These are phyloP conservation scores for Triticum urartu DNA, from an alignment of 176 grass and related monocot species.

Conservation along the genomic window DNA sequence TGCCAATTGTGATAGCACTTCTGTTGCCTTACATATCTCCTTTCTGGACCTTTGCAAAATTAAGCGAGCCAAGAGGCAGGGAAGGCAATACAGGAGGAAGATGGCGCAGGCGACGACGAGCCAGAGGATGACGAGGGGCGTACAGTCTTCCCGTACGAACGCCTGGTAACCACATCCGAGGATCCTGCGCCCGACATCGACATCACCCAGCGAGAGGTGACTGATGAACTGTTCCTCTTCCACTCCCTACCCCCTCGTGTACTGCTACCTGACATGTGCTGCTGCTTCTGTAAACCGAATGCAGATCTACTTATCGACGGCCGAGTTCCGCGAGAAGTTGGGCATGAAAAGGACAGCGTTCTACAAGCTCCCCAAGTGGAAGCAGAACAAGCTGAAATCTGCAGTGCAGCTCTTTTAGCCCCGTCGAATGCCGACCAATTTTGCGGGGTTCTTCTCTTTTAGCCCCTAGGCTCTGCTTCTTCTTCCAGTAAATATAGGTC, in stretches of 20 bases:
- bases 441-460: not conserved
- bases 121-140: constrained; percentile 49
- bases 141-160: constrained; percentile 67
- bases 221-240: constrained; percentile 8
- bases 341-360: constrained; percentile 63
- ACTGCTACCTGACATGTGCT: not conserved
- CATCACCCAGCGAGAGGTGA: constrained; percentile 78
- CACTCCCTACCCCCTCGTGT: not conserved
- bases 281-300: constrained; percentile 25
- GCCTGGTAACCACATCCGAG: constrained; percentile 45
- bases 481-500: constrained; percentile 31
- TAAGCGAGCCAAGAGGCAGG: constrained; percentile 36
- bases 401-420: constrained; percentile 68
- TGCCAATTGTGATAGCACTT: not conserved
- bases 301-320: constrained; percentile 65
- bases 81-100: constrained; percentile 49
- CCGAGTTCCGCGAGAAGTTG: constrained; percentile 77
- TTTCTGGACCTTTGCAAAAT: constrained; percentile 17
- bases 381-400: constrained; percentile 82
- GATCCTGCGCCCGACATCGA: constrained; percentile 73
- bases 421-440: not conserved
- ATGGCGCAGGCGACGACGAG: constrained; percentile 14
- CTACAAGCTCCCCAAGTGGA: constrained; percentile 85
- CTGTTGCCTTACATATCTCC: not conserved
- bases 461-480: constrained; percentile 27